Conservation (phyloP, 2,329 filamentous ascomycete species). For the Aspergillus brunneoviolaceus region DNA sequence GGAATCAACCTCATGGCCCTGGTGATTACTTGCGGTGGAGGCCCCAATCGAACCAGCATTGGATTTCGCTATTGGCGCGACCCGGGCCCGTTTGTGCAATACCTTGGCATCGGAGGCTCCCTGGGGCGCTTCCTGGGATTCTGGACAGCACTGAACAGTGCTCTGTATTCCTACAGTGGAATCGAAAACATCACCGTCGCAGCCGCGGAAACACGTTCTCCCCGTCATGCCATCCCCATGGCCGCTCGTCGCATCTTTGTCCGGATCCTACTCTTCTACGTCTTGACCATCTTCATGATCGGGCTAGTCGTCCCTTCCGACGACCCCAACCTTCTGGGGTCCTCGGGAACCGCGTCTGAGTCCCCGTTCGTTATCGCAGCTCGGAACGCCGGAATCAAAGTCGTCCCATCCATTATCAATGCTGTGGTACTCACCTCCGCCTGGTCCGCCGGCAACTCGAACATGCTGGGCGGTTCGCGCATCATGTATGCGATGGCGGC, state of each 20-base stretch:
- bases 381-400: slow-evolving; percentile 44
- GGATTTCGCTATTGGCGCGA: slow-evolving; percentile 50
- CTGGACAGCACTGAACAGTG: slow-evolving; percentile 35
- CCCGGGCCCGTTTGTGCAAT: slow-evolving; percentile 44
- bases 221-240: slow-evolving; percentile 53
- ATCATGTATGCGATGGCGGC: slow-evolving; percentile 41
- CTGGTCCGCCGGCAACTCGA: slow-evolving; percentile 46
- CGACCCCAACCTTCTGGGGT: slow-evolving; percentile 46
- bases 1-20: slow-evolving; percentile 60
- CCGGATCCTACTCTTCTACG: slow-evolving; percentile 57
- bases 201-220: slow-evolving; percentile 54
- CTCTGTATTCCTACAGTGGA: slow-evolving; percentile 27
- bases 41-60: slow-evolving; percentile 45
- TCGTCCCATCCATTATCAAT: slow-evolving; percentile 41
- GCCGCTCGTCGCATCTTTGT: slow-evolving; percentile 55
- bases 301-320: slow-evolving; percentile 50
- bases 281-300: slow-evolving; percentile 57
- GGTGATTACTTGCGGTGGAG: slow-evolving; percentile 46
- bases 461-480: slow-evolving; percentile 38
- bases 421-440: slow-evolving; percentile 41
- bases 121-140: slow-evolving; percentile 45
- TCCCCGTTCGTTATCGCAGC: slow-evolving; percentile 57
- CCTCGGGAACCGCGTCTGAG: slow-evolving; percentile 41
- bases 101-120: slow-evolving; percentile 37
- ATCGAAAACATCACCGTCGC: slow-evolving; percentile 54